Percentiles rank a stretch among this genome's conserved stretches.
Conservation (phyloP, 2,329 filamentous ascomycete genomes). For the Hirsutella thompsonii region DNA sequence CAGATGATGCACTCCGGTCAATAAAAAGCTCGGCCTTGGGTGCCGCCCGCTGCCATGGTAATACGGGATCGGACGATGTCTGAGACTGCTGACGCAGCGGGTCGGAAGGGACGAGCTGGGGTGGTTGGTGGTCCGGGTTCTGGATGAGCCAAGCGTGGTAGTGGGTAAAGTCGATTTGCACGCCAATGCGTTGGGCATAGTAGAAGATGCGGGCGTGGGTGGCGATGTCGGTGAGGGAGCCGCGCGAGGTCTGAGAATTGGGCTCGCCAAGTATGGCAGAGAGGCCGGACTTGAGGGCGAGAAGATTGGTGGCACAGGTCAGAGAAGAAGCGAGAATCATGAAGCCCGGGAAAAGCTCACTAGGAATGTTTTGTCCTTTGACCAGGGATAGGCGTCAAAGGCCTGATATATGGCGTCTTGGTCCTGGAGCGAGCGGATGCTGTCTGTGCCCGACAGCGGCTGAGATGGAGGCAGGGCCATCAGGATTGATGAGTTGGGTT, state of each 20-base stretch:
- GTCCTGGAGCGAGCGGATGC: constrained; percentile 25
- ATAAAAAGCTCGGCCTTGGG: constrained; percentile 33
- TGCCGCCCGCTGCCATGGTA: constrained; percentile 36
- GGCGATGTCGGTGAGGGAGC: constrained; percentile 43
- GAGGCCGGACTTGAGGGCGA: constrained; percentile 38
- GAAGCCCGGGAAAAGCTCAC: no score
- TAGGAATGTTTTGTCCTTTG: constrained; percentile 54
- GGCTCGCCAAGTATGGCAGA: constrained; percentile 50
- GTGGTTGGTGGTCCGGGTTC: constrained; percentile 18
- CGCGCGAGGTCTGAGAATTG: constrained; percentile 22
- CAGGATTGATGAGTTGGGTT: neutral
- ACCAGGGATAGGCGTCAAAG: constrained; percentile 56
- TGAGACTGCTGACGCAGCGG: neutral
- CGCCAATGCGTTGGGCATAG: constrained; percentile 37
- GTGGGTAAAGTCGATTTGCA: constrained; percentile 48
- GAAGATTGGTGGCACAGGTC: neutral
- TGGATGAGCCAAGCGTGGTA: constrained; percentile 52
- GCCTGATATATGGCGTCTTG: constrained; percentile 39
- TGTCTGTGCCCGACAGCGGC: constrained; percentile 12
- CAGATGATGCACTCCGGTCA: constrained; percentile 19
- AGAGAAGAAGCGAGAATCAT: neutral
- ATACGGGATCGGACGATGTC: constrained; percentile 4
- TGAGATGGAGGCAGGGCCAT: neutral
- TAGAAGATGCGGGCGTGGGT: constrained; percentile 57
- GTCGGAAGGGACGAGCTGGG: constrained; percentile 22